Evolutionary conservation across 805 yeast species (phyloP).

Genomic region (Starmera pachycereana): DNA sequence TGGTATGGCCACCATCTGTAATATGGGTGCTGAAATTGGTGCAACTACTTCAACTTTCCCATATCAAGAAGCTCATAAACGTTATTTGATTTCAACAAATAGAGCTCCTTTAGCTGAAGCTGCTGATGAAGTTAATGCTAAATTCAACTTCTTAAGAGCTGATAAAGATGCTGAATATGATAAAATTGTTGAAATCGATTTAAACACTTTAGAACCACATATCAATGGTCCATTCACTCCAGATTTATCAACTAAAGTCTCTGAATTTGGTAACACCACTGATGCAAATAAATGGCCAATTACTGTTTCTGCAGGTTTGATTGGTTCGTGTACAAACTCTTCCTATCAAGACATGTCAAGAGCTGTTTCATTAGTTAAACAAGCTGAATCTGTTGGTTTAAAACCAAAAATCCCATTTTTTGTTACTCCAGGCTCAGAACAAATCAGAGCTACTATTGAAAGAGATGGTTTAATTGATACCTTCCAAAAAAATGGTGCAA

Average conservation of each 20-base stretch:
- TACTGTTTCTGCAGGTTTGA: constrained; percentile 82
- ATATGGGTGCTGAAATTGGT: constrained; percentile 99
- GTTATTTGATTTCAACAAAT: constrained; percentile 75
- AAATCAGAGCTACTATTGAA: constrained; percentile 92
- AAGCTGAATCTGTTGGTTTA: constrained; percentile 79
- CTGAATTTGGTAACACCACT: constrained; percentile 67
- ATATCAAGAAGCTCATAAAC: constrained; percentile 68
- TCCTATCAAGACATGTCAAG: constrained; percentile 98
- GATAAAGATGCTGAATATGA: constrained; percentile 89
- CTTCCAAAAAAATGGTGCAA: constrained; percentile 82
- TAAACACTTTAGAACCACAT: constrained; percentile 83
- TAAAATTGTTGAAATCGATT: constrained; percentile 81
- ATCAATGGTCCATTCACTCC: constrained; percentile 98
- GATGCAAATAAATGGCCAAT: constrained; percentile 76
- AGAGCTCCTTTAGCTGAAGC: constrained; percentile 76
- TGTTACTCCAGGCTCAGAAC: constrained; percentile 98
- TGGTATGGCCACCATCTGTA: constrained; percentile 99
- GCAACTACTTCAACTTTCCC: constrained; percentile 98
- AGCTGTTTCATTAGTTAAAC: constrained; percentile 81
- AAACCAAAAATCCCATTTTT: constrained; percentile 87
- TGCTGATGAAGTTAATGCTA: constrained; percentile 42
- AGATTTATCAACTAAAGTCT: constrained; percentile 88
- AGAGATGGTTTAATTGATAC: constrained; percentile 84
- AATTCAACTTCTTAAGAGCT: constrained; percentile 60
- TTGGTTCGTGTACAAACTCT: constrained; percentile 98